Evolutionary conservation across 2,329 filamentous ascomycete genomes (phyloP).

Genomic region (Botrytis tulipae): DNA sequence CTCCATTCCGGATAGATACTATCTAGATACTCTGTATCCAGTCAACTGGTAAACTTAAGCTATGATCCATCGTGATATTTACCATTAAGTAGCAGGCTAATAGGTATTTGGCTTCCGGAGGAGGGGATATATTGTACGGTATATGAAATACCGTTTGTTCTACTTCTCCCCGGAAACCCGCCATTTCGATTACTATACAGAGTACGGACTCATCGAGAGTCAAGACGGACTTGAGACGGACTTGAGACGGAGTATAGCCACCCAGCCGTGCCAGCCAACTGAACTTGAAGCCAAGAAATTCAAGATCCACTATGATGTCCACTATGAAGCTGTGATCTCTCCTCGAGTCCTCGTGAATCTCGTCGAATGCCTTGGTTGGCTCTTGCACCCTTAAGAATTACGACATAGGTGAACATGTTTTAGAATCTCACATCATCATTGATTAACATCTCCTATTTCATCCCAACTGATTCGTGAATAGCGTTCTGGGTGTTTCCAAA

Average conservation of each 20-base stretch:
- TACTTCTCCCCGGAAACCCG: neutral
- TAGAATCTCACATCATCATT: neutral
- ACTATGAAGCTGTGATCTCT: neutral
- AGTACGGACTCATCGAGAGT: neutral
- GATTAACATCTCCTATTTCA: neutral
- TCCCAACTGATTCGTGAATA: neutral
- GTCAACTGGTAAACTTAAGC: neutral
- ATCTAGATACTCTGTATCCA: neutral
- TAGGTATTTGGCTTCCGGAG: neutral
- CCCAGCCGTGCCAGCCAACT: neutral
- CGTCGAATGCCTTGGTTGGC: neutral
- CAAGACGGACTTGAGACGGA: neutral
- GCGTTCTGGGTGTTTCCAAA: neutral
- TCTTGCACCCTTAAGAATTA: neutral
- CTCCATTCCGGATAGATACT: neutral
- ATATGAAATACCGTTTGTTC: neutral
- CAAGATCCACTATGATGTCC: neutral
- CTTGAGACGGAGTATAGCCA: neutral
- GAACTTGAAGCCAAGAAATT: neutral
- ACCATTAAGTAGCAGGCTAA: neutral
- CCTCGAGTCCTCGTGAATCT: neutral
- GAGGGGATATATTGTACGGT: neutral
- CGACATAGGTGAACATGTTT: neutral
- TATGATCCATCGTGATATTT: neutral
- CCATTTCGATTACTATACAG: neutral